phyloP scores from a whole-genome alignment of 192 early-diverging fungal species.

The Geranomyces michiganensis region DNA sequence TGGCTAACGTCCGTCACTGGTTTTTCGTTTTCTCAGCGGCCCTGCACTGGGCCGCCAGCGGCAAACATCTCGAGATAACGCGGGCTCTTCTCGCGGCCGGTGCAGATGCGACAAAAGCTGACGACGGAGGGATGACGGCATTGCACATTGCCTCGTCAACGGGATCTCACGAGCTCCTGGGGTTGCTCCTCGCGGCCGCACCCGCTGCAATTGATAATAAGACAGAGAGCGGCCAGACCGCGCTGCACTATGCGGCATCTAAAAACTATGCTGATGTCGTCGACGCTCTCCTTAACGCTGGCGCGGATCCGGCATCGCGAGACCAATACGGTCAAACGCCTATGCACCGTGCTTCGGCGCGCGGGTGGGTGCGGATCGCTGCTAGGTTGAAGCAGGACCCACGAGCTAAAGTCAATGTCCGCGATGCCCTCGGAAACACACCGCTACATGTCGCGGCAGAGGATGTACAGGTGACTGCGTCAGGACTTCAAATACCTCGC shows the following conservation, averaged over 20 bases:
- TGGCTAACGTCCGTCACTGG: not conserved
- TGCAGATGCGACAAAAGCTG: not conserved
- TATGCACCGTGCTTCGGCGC: slow-evolving; percentile 38
- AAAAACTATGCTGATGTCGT: slow-evolving; percentile 29
- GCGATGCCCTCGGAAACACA: slow-evolving; percentile 25
- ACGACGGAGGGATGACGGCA: slow-evolving; percentile 43
- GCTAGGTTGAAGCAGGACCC: slow-evolving; percentile 26
- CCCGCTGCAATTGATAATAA: slow-evolving; percentile 31
- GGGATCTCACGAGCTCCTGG: slow-evolving; percentile 31
- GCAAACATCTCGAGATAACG: slow-evolving; percentile 32
- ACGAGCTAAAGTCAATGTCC: slow-evolving; percentile 26
- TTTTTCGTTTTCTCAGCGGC: slow-evolving; percentile 1
- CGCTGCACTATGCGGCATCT: slow-evolving; percentile 50
- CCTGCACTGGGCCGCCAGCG: slow-evolving; percentile 45
- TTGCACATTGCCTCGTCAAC: slow-evolving; percentile 45
- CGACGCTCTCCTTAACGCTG: not conserved
- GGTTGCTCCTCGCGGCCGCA: slow-evolving; percentile 24
- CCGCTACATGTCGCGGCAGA: slow-evolving; percentile 35
- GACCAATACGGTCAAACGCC: slow-evolving; percentile 33
- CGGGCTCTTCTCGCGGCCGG: slow-evolving; percentile 15
- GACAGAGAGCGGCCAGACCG: slow-evolving; percentile 37
- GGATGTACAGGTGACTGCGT: slow-evolving; percentile 28
- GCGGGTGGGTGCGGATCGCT: slow-evolving; percentile 31
- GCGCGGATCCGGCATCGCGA: not conserved
- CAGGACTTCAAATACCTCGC: too few species aligned